These are phyloP conservation scores for Anthracocystis setariae DNA, from an alignment of 1,284 basidiomycete genomes.

Conservation along the genomic window DNA sequence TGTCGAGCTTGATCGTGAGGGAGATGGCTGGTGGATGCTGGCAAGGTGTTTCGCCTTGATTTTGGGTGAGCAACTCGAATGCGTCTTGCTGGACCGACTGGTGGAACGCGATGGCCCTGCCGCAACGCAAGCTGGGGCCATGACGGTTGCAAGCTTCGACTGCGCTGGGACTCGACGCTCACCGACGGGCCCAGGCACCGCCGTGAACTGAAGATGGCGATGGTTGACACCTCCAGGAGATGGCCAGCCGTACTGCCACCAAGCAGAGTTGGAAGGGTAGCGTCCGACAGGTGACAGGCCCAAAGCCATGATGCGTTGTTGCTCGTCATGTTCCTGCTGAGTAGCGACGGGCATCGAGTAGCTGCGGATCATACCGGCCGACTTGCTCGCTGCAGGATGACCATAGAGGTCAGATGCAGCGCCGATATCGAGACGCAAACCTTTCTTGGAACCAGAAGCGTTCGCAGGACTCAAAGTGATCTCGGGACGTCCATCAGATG, in stretches of 20 bases:
- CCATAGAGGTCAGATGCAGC: constrained; percentile 20
- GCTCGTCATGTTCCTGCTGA: constrained; percentile 54
- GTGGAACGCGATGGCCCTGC: constrained; percentile 7
- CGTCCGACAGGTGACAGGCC: constrained; percentile 31
- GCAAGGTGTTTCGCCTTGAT: constrained; percentile 41
- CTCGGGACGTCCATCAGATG: constrained; percentile 8
- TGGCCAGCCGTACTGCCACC: constrained; percentile 51
- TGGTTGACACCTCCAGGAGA: constrained; percentile 43
- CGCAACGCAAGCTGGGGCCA: constrained; percentile 13
- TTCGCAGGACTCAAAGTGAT: neutral
- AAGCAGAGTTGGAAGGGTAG: constrained; percentile 27
- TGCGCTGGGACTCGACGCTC: constrained; percentile 23
- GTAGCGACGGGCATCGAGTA: constrained; percentile 62
- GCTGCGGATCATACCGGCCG: constrained; percentile 52
- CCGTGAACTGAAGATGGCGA: constrained; percentile 21
- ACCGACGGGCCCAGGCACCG: constrained; percentile 12
- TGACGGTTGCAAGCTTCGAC: constrained; percentile 23
- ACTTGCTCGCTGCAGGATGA: constrained; percentile 14
- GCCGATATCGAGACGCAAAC: constrained; percentile 36
- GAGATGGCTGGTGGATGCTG: constrained; percentile 28
- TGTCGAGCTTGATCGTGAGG: constrained; percentile 24
- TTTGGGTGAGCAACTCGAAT: constrained; percentile 41
- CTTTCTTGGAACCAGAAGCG: constrained; percentile 13
- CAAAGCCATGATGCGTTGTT: constrained; percentile 50
- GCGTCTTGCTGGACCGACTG: constrained; percentile 28